Conservation (phyloP, 306 rosid species). For the Parietaria judaica region DNA sequence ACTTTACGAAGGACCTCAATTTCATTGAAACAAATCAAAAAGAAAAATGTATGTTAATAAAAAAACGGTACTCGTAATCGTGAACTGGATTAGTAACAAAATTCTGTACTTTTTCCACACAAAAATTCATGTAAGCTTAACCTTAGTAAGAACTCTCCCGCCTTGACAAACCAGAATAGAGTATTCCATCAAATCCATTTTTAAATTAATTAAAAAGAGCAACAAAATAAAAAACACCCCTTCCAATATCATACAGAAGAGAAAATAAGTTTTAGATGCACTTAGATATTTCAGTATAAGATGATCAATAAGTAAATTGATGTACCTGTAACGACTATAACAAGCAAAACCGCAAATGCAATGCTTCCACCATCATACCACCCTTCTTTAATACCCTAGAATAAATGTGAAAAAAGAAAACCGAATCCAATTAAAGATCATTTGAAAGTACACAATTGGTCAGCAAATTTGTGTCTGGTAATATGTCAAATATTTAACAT, state of each 20-base stretch:
- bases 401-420: slow-evolving; percentile 17
- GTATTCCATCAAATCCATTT: background rate
- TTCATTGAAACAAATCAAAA: background rate
- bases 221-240: background rate
- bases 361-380: slow-evolving; percentile 99
- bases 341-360: slow-evolving; percentile 79
- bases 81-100: background rate
- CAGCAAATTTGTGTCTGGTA: too few relatives aligned
- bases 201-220: background rate
- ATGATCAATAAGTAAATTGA: slow-evolving; percentile 7
- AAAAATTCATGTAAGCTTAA: background rate
- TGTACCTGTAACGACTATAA: slow-evolving; percentile 84
- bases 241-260: background rate
- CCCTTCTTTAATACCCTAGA: slow-evolving; percentile 72
- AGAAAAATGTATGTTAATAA: background rate
- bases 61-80: background rate
- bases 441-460: too few relatives aligned
- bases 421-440: slow-evolving; percentile 8
- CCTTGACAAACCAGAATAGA: background rate
- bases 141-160: background rate
- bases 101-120: background rate
- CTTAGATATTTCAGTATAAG: slow-evolving; percentile 2
- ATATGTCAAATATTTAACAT: too few relatives aligned
- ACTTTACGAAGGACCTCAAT: background rate
- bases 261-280: background rate